phyloP scores from a whole-genome alignment of 2,329 filamentous ascomycete genomes.

The Diaporthe vexans region DNA sequence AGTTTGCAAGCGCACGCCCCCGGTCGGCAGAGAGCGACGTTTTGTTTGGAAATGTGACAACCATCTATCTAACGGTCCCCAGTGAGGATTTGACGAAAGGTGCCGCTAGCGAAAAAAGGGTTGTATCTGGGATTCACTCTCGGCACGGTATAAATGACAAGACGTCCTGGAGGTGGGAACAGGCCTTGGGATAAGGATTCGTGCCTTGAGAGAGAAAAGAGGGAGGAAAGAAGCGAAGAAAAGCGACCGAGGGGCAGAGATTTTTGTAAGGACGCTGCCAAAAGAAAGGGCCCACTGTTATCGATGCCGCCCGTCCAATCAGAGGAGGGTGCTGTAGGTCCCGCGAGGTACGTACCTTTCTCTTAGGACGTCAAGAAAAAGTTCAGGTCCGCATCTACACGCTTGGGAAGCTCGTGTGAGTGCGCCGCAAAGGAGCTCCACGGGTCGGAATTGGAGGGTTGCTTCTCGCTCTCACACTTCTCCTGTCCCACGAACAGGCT shows the following conservation, averaged over 20 bases:
- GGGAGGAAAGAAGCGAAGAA: slow-evolving; percentile 48
- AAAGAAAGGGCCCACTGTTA: slow-evolving; percentile 18
- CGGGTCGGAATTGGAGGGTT: slow-evolving; percentile 38
- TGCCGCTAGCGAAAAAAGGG: slow-evolving; percentile 98
- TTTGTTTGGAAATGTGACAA: slow-evolving; percentile 76
- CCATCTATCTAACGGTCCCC: slow-evolving; percentile 97
- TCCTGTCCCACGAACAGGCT: slow-evolving; percentile 35
- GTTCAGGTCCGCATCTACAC: slow-evolving; percentile 31
- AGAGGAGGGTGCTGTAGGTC: background rate
- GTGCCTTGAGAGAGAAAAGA: slow-evolving; percentile 68
- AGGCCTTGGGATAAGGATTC: slow-evolving; percentile 96
- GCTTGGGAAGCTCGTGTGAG: slow-evolving; percentile 33
- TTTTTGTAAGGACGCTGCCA: slow-evolving; percentile 32
- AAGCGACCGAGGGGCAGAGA: slow-evolving; percentile 46
- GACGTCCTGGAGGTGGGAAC: slow-evolving; percentile 74
- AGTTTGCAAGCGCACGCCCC: slow-evolving; percentile 4
- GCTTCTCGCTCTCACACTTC: slow-evolving; percentile 20
- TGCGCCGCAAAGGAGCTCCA: slow-evolving; percentile 38
- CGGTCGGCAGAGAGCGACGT: slow-evolving; percentile 2
- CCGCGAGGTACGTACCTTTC: slow-evolving; percentile 37
- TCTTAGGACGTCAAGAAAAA: slow-evolving; percentile 39
- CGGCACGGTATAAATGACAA: slow-evolving; percentile 93
- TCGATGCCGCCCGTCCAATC: background rate
- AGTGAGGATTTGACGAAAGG: slow-evolving; percentile 76
- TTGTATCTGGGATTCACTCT: slow-evolving; percentile 79